phyloP scores from a whole-genome alignment of 108 stramenopile genomes.

The Cyclotella choctawhatcheeana region DNA sequence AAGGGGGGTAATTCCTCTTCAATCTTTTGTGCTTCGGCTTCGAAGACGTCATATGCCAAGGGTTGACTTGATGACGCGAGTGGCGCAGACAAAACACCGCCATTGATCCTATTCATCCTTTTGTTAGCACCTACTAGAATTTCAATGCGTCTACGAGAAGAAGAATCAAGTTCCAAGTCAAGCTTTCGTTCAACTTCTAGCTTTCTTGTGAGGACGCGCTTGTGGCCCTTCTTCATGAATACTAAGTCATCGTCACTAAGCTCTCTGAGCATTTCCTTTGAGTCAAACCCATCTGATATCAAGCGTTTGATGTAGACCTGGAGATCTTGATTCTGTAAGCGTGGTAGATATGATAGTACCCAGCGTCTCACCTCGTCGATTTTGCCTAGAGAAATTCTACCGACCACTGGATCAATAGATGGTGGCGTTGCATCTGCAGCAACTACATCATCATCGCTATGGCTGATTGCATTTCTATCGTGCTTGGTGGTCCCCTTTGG shows the following conservation, averaged over 20 bases:
- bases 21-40: conserved; percentile 12
- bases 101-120: neutral
- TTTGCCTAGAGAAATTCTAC: conserved; percentile 8
- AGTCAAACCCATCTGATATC: conserved; percentile 51
- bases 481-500: neutral
- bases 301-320: conserved; percentile 23
- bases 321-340: conserved; percentile 30
- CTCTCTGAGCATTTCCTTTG: conserved; percentile 35
- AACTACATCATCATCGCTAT: neutral
- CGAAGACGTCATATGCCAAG: conserved; percentile 1
- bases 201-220: conserved; percentile 24
- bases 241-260: conserved; percentile 29
- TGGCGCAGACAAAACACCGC: neutral
- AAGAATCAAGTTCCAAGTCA: conserved; percentile 2
- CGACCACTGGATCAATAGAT: neutral
- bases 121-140: neutral
- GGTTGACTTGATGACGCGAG: neutral
- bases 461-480: neutral
- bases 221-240: conserved; percentile 53
- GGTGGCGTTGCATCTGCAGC: neutral
- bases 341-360: conserved; percentile 34
- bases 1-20: no score
- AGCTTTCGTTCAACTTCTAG: conserved; percentile 22
- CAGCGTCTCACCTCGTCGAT: conserved; percentile 27
- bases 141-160: conserved; percentile 11